Conservation (phyloP, 2,329 filamentous ascomycete species). For the Sphaerulina vaccinii region DNA sequence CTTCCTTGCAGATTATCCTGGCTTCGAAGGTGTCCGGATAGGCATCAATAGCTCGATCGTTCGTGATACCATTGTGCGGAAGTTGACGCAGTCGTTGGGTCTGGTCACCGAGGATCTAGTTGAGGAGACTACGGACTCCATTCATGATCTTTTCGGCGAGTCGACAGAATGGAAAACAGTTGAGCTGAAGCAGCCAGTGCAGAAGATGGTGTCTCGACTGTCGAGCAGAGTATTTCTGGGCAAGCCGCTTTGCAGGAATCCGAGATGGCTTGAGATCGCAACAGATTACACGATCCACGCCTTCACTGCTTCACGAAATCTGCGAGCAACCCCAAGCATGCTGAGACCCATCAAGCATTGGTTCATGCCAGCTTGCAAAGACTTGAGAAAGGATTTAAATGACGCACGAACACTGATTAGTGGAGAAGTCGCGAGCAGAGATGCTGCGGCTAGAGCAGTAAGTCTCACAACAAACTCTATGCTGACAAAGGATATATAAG, state of each 20-base stretch:
- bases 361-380: constrained; percentile 36
- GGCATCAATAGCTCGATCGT: neutral
- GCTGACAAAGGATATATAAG: neutral
- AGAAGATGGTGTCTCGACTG: constrained; percentile 36
- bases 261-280: constrained; percentile 1
- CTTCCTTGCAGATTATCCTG: constrained; percentile 15
- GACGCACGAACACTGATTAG: constrained; percentile 8
- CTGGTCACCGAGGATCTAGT: constrained; percentile 29
- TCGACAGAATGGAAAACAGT: constrained; percentile 22
- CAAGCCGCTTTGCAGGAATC: constrained; percentile 1
- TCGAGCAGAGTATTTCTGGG: constrained; percentile 9
- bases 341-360: constrained; percentile 3
- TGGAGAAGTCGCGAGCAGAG: neutral
- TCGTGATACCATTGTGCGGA: constrained; percentile 7
- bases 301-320: neutral
- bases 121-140: constrained; percentile 25
- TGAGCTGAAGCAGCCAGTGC: constrained; percentile 28
- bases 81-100: constrained; percentile 29
- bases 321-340: neutral
- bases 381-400: constrained; percentile 38
- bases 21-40: constrained; percentile 14
- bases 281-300: neutral
- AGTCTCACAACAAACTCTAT: neutral
- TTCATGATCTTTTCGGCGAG: constrained; percentile 26
- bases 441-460: neutral